These are phyloP conservation scores for Aspergillus neoniger DNA, from an alignment of 2,329 filamentous ascomycete species.

Conservation along the genomic window DNA sequence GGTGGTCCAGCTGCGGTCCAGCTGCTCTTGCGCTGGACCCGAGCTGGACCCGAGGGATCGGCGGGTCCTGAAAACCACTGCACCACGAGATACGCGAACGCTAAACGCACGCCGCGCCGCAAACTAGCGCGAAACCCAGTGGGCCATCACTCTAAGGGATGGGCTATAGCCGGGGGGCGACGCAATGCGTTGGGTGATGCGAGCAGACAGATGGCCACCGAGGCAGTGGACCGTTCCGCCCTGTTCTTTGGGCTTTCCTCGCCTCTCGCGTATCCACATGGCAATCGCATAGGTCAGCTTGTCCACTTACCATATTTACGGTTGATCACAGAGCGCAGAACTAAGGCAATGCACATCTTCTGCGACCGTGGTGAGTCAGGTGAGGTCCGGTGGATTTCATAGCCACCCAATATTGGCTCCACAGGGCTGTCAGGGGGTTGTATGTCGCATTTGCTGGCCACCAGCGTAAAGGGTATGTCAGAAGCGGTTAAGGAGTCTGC, in stretches of 20 bases:
- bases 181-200: not conserved
- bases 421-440: slow-evolving; percentile 70
- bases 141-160: slow-evolving; percentile 22
- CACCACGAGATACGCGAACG: slow-evolving; percentile 31
- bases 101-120: slow-evolving; percentile 26
- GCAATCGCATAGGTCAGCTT: not conserved
- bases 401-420: slow-evolving; percentile 69
- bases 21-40: slow-evolving; percentile 4
- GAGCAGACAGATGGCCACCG: not conserved
- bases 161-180: slow-evolving; percentile 3
- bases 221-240: not conserved
- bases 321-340: slow-evolving; percentile 70
- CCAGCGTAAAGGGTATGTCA: slow-evolving; percentile 73
- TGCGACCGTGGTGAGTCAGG: slow-evolving; percentile 69
- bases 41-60: slow-evolving; percentile 16
- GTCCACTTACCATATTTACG: slow-evolving; percentile 65
- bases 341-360: slow-evolving; percentile 72
- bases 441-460: slow-evolving; percentile 87
- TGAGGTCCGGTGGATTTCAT: slow-evolving; percentile 74
- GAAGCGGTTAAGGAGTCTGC: slow-evolving; percentile 73
- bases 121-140: slow-evolving; percentile 30
- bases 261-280: not conserved
- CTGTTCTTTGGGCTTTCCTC: not conserved
- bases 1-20: slow-evolving; percentile 4
- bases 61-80: slow-evolving; percentile 10